Conservation (phyloP, 768 basidiomycete species). For the Suillus alpinus region DNA sequence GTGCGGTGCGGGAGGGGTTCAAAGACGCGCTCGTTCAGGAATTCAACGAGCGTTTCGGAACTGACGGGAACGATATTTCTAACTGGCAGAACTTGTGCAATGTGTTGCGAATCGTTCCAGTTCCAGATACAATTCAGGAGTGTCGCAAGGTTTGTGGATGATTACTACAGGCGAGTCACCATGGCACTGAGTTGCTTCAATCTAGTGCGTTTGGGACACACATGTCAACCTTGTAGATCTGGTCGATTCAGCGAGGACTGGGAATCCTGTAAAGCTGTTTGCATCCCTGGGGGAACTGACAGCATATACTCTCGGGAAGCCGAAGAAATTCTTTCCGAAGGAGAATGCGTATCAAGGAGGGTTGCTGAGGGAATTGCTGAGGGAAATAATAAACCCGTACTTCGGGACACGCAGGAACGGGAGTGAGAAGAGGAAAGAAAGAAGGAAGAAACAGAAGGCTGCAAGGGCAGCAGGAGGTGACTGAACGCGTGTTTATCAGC, state of each 20-base stretch:
- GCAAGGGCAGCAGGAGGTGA: background rate
- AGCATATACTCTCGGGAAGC: constrained; percentile 16
- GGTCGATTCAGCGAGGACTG: constrained; percentile 17
- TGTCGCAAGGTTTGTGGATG: constrained; percentile 1
- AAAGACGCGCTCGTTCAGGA: constrained; percentile 9
- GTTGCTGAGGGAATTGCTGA: constrained; percentile 25
- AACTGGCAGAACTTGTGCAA: constrained; percentile 6
- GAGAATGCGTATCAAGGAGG: constrained; percentile 26
- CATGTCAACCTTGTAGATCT: constrained; percentile 34
- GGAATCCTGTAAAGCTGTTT: constrained; percentile 20
- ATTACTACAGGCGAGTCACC: background rate
- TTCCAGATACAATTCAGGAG: background rate
- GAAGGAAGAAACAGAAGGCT: constrained; percentile 14
- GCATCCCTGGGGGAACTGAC: constrained; percentile 17
- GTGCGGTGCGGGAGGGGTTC: background rate
- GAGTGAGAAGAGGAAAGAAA: constrained; percentile 15
- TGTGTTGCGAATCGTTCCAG: constrained; percentile 1
- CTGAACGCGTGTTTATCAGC: background rate
- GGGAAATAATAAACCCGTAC: constrained; percentile 15
- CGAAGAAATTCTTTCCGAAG: constrained; percentile 25
- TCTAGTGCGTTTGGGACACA: constrained; percentile 13
- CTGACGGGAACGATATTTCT: constrained; percentile 8
- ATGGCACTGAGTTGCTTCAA: background rate
- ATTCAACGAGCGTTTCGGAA: constrained; percentile 9
- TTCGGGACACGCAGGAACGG: constrained; percentile 18